Conservation (phyloP, 78 protist species). For the Cyanophora paradoxa region DNA sequence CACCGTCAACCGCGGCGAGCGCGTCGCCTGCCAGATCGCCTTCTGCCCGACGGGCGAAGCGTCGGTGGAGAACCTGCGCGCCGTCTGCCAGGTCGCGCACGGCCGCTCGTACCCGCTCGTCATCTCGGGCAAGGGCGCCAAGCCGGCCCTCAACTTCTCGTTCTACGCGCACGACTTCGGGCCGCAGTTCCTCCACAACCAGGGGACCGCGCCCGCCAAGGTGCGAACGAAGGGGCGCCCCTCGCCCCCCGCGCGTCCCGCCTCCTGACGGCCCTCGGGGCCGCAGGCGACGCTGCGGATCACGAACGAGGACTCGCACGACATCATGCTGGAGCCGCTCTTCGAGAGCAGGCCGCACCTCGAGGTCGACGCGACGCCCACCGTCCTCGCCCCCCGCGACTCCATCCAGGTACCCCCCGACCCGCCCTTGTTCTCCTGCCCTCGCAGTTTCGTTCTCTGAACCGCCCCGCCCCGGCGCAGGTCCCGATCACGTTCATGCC, state of each 20-base stretch:
- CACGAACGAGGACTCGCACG: slow-evolving; percentile 39
- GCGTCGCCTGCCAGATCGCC: neutral
- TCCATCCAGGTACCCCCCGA: no score
- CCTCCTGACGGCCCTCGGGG: no score
- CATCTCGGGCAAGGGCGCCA: slow-evolving; percentile 25
- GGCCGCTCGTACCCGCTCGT: slow-evolving; percentile 37
- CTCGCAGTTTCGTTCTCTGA: neutral
- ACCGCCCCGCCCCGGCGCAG: no score
- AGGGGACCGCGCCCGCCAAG: neutral
- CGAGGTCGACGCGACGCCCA: slow-evolving; percentile 31
- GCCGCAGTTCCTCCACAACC: slow-evolving; percentile 27
- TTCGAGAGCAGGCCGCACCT: slow-evolving; percentile 30
- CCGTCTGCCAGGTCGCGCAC: slow-evolving; percentile 23
- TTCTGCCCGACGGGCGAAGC: slow-evolving; percentile 26
- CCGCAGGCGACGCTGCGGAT: slow-evolving; percentile 1
- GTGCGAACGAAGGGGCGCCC: no score
- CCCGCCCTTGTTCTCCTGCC: no score
- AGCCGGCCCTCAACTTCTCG: slow-evolving; percentile 36
- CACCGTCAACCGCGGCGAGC: slow-evolving; percentile 17
- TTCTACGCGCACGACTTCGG: slow-evolving; percentile 46
- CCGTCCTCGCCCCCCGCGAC: slow-evolving; percentile 45
- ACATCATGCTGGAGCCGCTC: slow-evolving; percentile 29
- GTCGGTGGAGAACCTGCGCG: neutral
- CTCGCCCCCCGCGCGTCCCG: no score
- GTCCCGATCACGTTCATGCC: slow-evolving; percentile 50